phyloP scores from a whole-genome alignment of 768 basidiomycete species.

The Termitomyces bulborhizus region DNA sequence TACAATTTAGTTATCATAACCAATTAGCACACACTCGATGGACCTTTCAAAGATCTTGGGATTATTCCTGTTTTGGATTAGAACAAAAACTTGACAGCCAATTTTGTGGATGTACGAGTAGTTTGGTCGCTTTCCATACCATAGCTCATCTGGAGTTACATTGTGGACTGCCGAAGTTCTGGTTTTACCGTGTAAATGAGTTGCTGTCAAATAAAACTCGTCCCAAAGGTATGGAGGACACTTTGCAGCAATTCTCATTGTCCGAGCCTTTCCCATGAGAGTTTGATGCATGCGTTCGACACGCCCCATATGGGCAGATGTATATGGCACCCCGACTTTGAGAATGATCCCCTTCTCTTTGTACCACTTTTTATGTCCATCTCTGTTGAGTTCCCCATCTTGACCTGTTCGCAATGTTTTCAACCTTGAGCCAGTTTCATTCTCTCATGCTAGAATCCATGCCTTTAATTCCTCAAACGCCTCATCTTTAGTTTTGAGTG shows the following conservation, averaged over 20 bases:
- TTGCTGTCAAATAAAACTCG: not conserved
- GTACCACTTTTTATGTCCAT: not conserved
- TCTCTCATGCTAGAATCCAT: too few relatives aligned
- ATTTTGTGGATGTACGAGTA: not conserved
- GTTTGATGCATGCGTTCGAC: not conserved
- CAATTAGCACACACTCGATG: not conserved
- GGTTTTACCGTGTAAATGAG: not conserved
- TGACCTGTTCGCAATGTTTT: not conserved
- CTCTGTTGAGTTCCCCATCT: not conserved
- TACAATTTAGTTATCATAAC: too few relatives aligned
- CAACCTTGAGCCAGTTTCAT: not conserved
- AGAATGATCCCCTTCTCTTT: not conserved
- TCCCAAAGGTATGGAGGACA: not conserved
- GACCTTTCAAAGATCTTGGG: not conserved
- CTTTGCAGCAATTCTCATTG: not conserved
- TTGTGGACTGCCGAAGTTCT: not conserved
- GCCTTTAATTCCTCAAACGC: too few relatives aligned
- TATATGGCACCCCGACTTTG: not conserved
- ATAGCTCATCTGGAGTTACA: not conserved
- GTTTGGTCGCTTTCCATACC: not conserved
- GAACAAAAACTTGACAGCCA: too few relatives aligned
- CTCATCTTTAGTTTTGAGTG: too few relatives aligned
- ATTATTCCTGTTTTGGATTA: not conserved
- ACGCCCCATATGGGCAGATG: not conserved
- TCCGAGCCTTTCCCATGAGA: not conserved